Base-by-base conservation (phyloP, 495 filamentous ascomycete genomes). In the Schizothecium vesticola region DNA sequence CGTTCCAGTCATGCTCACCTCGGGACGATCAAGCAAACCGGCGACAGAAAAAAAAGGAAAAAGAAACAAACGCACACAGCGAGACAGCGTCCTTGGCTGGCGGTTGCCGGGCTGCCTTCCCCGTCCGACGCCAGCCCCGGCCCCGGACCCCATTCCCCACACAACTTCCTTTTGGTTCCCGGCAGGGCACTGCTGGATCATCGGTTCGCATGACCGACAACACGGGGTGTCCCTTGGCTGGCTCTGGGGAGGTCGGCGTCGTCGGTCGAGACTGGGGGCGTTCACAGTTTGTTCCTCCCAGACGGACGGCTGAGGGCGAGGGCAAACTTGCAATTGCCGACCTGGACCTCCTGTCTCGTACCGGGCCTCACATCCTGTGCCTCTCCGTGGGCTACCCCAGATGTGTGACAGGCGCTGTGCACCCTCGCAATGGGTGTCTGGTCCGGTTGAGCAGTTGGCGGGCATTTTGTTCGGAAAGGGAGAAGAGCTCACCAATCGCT, bases 181-280 rank as follows among this genome's bases (percentile, higher is more conserved):
- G 60, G 29, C 23, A 59, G 56, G 64, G 64, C 28, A 22, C 56
- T 36, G 43, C 29, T 23, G 13, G 51, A 25, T 26, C 26, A 33
- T 51, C 43, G 23, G 62, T 59, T 57, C 58, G 67, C 62, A 64
- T 68, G 60, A 71, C 61, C 69, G 63, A 67, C 51, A 23, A 59
- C 16, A 51, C 43, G 43, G 43, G 43, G 43, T 51, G 43, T 1
- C 19, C 43, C 43, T 51, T 51, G 43, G 43, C 43, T 51, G 43
- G 43, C 43, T 51, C 6, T 51, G 43, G 8, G 8, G 43, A n/a
- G 43, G 43, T 51, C 16, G 43, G 43, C 43, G 43, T 43, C 33
- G 33, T 43, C 33, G 33, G 33, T 43, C 43, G 43, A 51, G 43
- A 51, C 43, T 51, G 16, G 43, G 43, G 43, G 43, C 43, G 43